These are phyloP conservation scores for Claviceps arundinis DNA, from an alignment of 2,329 filamentous ascomycete genomes.

Conservation along the genomic window DNA sequence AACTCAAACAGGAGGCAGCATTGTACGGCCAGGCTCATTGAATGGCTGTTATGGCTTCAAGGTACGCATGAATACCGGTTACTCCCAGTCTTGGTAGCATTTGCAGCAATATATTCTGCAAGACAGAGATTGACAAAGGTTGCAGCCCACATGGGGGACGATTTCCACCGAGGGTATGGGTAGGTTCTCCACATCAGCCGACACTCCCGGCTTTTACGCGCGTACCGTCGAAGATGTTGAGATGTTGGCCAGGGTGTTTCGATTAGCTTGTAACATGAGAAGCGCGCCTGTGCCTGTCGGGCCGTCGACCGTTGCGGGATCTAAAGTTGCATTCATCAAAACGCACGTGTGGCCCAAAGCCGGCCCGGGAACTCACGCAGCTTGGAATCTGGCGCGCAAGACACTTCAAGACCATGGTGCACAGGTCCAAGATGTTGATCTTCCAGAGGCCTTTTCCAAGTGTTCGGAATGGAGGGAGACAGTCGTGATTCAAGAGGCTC, in stretches of 20 bases:
- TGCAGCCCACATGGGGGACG: conserved; percentile 45
- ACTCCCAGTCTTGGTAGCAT: background rate
- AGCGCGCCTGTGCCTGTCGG: conserved; percentile 9
- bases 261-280: conserved; percentile 36
- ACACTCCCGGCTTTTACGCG: conserved; percentile 49
- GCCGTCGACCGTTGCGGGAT: conserved; percentile 26
- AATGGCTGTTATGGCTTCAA: conserved; percentile 53
- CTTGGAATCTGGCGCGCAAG: conserved; percentile 25
- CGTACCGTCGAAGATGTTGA: conserved; percentile 45
- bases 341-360: conserved; percentile 38
- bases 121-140: background rate
- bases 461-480: conserved; percentile 32
- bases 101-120: background rate
- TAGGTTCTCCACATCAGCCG: conserved; percentile 43
- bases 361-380: conserved; percentile 28
- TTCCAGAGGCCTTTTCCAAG: conserved; percentile 34
- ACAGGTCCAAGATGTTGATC: conserved; percentile 38
- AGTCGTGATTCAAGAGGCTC: conserved; percentile 5
- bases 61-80: background rate
- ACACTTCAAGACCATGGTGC: conserved; percentile 35
- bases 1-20: conserved; percentile 53
- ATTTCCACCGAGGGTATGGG: conserved; percentile 49
- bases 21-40: conserved; percentile 50
- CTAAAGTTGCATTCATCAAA: conserved; percentile 40
- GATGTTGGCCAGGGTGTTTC: conserved; percentile 40